phyloP scores from a whole-genome alignment of 2,329 filamentous ascomycete species.

The Calycina herbarum region DNA sequence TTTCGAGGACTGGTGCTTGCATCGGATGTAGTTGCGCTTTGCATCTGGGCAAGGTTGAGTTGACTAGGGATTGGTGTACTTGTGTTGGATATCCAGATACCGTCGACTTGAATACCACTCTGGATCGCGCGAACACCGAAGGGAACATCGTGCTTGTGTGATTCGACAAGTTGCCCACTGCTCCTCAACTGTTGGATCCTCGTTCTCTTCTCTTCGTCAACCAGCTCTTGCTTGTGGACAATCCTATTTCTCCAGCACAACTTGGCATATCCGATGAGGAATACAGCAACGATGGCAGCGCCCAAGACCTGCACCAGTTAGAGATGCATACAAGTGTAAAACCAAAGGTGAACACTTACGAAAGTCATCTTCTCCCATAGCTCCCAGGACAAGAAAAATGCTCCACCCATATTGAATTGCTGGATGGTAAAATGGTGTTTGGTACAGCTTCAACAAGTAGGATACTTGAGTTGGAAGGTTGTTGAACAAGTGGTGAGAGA shows the following conservation, averaged over 20 bases:
- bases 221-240: slow-evolving; percentile 57
- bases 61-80: slow-evolving; percentile 31
- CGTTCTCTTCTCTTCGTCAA: slow-evolving; percentile 65
- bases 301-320: slow-evolving; percentile 61
- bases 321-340: not conserved
- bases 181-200: slow-evolving; percentile 54
- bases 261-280: slow-evolving; percentile 67
- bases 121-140: slow-evolving; percentile 87
- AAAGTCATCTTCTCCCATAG: slow-evolving; percentile 91
- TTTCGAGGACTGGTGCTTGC: slow-evolving; percentile 16
- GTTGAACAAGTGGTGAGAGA: not conserved
- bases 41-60: slow-evolving; percentile 22
- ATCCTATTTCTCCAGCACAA: slow-evolving; percentile 61
- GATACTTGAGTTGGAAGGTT: not conserved
- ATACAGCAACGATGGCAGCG: slow-evolving; percentile 68
- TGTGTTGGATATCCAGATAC: slow-evolving; percentile 65
- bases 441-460: not conserved
- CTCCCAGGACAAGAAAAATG: slow-evolving; percentile 71
- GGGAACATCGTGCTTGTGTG: slow-evolving; percentile 61
- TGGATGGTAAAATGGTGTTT: not conserved
- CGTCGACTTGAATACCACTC: slow-evolving; percentile 79
- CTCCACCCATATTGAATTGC: not conserved
- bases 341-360: slow-evolving; percentile 54
- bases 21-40: slow-evolving; percentile 16
- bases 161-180: slow-evolving; percentile 44